Evolutionary conservation across 768 basidiomycete genomes (phyloP), one percentile per base, ranked within the genome.

Genomic region (Basidioascus undulatus): DNA sequence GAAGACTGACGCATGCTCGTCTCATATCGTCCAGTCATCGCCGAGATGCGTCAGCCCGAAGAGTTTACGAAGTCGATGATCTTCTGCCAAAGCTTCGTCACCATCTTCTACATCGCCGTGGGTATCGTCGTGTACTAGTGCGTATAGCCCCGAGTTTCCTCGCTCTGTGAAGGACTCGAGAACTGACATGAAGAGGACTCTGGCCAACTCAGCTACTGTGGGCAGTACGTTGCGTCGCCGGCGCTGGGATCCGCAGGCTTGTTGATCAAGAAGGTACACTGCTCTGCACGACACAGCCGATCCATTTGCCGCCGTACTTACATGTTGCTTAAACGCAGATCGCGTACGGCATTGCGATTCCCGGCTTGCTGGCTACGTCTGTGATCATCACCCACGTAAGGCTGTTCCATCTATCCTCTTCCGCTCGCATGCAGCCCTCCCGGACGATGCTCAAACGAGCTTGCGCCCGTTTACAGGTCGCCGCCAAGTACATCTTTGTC

Each of bases 31-130:
- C 52, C 53, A 0, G 52, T 58, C 30, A 48, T 53, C 30, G 55
- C 56, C 13, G 61, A 62, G 48, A 59, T 62, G 59, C 44, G 47
- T 28, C 42, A 54, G 35, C 56, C 52, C 5, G 46, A 47, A 24
- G 50, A 57, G 37, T 60, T 53, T 50, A 55, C 50, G 33, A 54
- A 52, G 40, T 44, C 49, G 13, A 44, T 59, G 35, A 36, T 54
- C 32, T 39, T 48, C 8, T 51, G 49, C 34, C 52, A 55, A 44
- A 34, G 41, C 6, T 46, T 56, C 42, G 47, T 55, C 33, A 56
- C 45, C 6, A 19, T 20, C 20, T 44, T 46, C 38, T 51, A 50
- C 46, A 15, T 45, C 32, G 35, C 46, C 32, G 45, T 59, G 38
- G 51, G 51, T 8, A 40, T 53, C 23, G 51, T 55, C 25, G 53